These are phyloP conservation scores for Stentor roeselii DNA, from an alignment of 73 alveolate species.

Conservation along the genomic window DNA sequence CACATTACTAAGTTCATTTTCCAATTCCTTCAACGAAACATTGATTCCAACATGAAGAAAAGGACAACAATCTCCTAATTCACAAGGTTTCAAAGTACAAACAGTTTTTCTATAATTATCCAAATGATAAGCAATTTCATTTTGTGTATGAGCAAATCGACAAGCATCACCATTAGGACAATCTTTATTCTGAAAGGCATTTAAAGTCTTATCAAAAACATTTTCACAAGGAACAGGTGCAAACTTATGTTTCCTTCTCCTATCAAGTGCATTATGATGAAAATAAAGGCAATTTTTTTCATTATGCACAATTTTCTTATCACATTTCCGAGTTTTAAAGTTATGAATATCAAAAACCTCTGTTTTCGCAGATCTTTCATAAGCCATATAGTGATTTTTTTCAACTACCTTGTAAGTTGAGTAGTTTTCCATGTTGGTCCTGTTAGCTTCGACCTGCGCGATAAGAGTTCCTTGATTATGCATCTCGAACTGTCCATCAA, in stretches of 20 bases:
- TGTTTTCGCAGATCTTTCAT: not conserved
- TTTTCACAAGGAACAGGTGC: not conserved
- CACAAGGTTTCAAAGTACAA: not conserved
- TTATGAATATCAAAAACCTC: not conserved
- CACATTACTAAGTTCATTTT: not conserved
- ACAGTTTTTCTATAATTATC: not conserved
- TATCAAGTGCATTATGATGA: not conserved
- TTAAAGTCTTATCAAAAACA: too few relatives aligned
- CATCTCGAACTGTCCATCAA: not conserved
- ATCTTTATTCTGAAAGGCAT: not conserved
- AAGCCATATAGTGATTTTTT: not conserved
- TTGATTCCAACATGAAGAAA: not conserved
- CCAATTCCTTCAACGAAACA: not conserved
- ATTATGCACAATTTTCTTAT: not conserved
- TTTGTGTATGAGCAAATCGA: not conserved
- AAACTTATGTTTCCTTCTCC: not conserved
- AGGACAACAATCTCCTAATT: not conserved
- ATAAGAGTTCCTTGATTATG: not conserved
- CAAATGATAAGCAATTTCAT: not conserved
- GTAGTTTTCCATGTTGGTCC: not conserved
- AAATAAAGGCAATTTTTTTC: not conserved
- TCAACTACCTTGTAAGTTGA: not conserved
- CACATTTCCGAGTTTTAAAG: not conserved
- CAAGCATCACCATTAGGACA: slow-evolving; percentile 22
- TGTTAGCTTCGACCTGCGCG: slow-evolving; percentile 5